phyloP scores from a whole-genome alignment of 176 grass and related monocot species.

The Ensete ventricosum region DNA sequence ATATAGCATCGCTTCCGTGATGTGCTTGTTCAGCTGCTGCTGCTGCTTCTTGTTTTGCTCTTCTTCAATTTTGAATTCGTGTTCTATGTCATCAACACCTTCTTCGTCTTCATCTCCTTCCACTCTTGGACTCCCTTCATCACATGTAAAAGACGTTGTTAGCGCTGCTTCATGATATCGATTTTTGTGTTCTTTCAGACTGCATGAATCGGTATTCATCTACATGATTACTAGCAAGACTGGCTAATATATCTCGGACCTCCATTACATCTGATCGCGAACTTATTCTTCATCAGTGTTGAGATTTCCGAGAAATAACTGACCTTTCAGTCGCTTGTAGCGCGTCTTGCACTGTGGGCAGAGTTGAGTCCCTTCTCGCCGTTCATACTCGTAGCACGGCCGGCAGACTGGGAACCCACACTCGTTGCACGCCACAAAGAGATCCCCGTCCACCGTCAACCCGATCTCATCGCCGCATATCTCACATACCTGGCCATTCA shows the following conservation, averaged over 20 bases:
- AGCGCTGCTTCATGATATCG: slow-evolving; percentile 37
- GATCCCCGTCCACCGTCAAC: slow-evolving; percentile 66
- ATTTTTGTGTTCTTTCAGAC: too few species aligned
- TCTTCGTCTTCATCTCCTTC: slow-evolving; percentile 19
- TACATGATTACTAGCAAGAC: too few species aligned
- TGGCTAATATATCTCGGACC: too few species aligned
- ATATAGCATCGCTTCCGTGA: slow-evolving; percentile 40
- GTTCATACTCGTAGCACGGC: slow-evolving; percentile 97
- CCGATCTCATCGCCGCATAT: slow-evolving; percentile 91
- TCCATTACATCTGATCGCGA: too few species aligned
- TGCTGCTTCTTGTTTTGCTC: slow-evolving; percentile 16
- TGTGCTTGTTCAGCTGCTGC: slow-evolving; percentile 44
- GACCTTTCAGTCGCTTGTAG: slow-evolving; percentile 96
- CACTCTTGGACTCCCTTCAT: slow-evolving; percentile 16
- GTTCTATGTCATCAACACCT: slow-evolving; percentile 13
- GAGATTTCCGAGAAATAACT: background rate
- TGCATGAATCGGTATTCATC: too few species aligned
- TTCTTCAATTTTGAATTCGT: slow-evolving; percentile 19
- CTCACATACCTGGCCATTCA: slow-evolving; percentile 97
- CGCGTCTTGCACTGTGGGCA: slow-evolving; percentile 99
- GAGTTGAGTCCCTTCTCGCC: slow-evolving; percentile 86
- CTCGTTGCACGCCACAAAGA: slow-evolving; percentile 96
- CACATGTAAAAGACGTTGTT: background rate
- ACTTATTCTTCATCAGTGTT: too few species aligned
- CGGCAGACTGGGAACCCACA: slow-evolving; percentile 97